Conservation (phyloP, 371 early-diverging fungal genomes). For the Apophysomyces elegans region DNA sequence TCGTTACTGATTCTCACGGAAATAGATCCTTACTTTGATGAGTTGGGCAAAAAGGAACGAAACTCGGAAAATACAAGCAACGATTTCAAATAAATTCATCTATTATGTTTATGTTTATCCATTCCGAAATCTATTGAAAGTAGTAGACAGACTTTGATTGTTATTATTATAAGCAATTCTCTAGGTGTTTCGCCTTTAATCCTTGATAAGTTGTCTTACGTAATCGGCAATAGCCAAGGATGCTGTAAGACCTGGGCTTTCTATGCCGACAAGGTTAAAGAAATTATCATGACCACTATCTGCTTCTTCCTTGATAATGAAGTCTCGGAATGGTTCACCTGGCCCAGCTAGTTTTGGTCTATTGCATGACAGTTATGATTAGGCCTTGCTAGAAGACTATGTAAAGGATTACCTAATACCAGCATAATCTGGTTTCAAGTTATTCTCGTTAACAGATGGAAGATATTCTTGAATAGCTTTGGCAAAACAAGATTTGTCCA, state of each 20-base stretch:
- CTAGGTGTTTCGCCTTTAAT: too few relatives aligned
- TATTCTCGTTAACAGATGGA: constrained; percentile 55
- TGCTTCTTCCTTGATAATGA: constrained; percentile 69
- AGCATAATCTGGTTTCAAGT: constrained; percentile 75
- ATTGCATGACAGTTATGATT: constrained; percentile 8
- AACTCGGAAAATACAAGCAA: constrained; percentile 10
- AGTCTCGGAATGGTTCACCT: constrained; percentile 78
- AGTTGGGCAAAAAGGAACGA: constrained; percentile 47
- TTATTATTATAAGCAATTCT: too few relatives aligned
- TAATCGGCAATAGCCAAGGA: constrained; percentile 83
- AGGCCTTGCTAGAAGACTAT: neutral
- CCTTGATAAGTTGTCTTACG: constrained; percentile 52
- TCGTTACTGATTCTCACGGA: neutral
- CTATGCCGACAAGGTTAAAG: constrained; percentile 84
- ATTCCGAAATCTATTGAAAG: neutral
- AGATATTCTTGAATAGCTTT: constrained; percentile 69
- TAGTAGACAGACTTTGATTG: neutral
- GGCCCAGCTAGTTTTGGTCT: constrained; percentile 84
- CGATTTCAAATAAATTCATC: constrained; percentile 14
- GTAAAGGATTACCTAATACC: constrained; percentile 69
- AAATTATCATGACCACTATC: constrained; percentile 57
- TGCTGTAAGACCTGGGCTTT: constrained; percentile 89
- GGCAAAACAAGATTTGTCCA: constrained; percentile 45
- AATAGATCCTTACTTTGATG: constrained; percentile 58
- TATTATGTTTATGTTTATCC: too few relatives aligned